Percentiles rank a stretch among this genome's conserved stretches.
Evolutionary conservation across 2,329 filamentous ascomycete genomes (phyloP).

Genomic region (Teratosphaeria destructans): DNA sequence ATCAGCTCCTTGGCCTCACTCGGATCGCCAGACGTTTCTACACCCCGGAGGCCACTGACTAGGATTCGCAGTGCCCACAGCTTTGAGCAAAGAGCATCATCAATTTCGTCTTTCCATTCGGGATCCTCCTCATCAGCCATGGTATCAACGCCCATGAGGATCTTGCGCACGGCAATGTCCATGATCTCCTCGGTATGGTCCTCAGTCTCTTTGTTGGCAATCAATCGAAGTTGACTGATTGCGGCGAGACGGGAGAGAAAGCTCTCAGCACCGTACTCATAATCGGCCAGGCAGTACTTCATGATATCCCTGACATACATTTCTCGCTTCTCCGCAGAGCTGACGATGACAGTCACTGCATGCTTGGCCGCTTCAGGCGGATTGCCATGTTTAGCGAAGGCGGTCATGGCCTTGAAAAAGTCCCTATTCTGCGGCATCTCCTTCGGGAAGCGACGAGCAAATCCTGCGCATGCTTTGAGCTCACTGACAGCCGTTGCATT

Average conservation of each 20-base stretch:
- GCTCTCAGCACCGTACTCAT: conserved; percentile 59
- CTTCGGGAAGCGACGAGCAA: conserved; percentile 72
- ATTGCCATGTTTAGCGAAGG: conserved; percentile 71
- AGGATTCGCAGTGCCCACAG: conserved; percentile 73
- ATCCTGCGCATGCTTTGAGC: conserved; percentile 85
- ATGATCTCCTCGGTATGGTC: conserved; percentile 62
- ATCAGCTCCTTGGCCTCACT: conserved; percentile 32
- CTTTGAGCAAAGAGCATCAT: conserved; percentile 77
- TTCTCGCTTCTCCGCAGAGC: conserved; percentile 65
- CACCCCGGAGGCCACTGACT: conserved; percentile 69
- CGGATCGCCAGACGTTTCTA: conserved; percentile 21
- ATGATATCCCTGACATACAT: conserved; percentile 79
- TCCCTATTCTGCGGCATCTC: conserved; percentile 75
- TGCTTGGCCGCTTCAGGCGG: conserved; percentile 84
- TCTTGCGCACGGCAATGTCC: conserved; percentile 63
- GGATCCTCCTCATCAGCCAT: conserved; percentile 41
- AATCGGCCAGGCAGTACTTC: conserved; percentile 62
- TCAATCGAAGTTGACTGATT: conserved; percentile 63
- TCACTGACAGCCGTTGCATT: conserved; percentile 74
- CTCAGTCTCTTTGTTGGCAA: conserved; percentile 62
- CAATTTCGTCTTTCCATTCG: conserved; percentile 46
- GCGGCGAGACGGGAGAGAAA: conserved; percentile 66
- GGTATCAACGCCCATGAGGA: conserved; percentile 54
- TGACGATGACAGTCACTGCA: conserved; percentile 80
- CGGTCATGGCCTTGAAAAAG: conserved; percentile 69